Evolutionary conservation across 108 stramenopile species (phyloP).

Genomic region (Pseudonitzschia delicatissima): DNA sequence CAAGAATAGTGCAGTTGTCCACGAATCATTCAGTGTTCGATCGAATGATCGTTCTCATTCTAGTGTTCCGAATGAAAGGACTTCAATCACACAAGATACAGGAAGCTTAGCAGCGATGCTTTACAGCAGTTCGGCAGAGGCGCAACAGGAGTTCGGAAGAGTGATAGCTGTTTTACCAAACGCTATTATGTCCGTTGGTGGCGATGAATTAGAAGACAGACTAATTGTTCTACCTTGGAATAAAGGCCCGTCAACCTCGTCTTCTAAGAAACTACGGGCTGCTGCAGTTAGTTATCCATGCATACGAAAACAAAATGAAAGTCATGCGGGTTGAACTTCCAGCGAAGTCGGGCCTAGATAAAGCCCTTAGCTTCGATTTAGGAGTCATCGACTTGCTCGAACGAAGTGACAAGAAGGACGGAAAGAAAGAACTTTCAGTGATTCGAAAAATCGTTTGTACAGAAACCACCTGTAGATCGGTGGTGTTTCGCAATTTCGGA

Average conservation of each 20-base stretch:
- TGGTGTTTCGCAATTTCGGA: conserved; percentile 49
- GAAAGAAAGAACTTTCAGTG: background rate
- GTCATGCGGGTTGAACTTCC: conserved; percentile 49
- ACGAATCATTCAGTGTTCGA: conserved; percentile 18
- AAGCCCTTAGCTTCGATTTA: conserved; percentile 41
- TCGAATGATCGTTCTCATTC: conserved; percentile 9
- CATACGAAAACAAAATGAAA: conserved; percentile 40
- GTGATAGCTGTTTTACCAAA: conserved; percentile 55
- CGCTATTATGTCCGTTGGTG: conserved; percentile 22
- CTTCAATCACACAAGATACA: conserved; percentile 14
- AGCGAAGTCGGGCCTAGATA: conserved; percentile 47
- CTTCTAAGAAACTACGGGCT: conserved; percentile 35
- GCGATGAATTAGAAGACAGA: conserved; percentile 20
- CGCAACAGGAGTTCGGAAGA: conserved; percentile 71
- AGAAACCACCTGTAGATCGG: conserved; percentile 28
- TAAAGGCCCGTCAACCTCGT: conserved; percentile 38
- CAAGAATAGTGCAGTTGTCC: conserved; percentile 39
- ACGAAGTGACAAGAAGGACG: background rate
- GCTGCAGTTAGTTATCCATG: conserved; percentile 55
- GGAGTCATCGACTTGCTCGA: conserved; percentile 29
- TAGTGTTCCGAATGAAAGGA: background rate
- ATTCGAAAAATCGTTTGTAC: conserved; percentile 47
- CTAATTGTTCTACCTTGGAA: conserved; percentile 58
- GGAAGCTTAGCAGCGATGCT: conserved; percentile 46
- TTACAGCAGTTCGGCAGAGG: conserved; percentile 53